Evolutionary conservation across 1,284 basidiomycete genomes (phyloP), one percentile per base, ranked within the genome.

Genomic region (Cryptococcus amylolentus): DNA sequence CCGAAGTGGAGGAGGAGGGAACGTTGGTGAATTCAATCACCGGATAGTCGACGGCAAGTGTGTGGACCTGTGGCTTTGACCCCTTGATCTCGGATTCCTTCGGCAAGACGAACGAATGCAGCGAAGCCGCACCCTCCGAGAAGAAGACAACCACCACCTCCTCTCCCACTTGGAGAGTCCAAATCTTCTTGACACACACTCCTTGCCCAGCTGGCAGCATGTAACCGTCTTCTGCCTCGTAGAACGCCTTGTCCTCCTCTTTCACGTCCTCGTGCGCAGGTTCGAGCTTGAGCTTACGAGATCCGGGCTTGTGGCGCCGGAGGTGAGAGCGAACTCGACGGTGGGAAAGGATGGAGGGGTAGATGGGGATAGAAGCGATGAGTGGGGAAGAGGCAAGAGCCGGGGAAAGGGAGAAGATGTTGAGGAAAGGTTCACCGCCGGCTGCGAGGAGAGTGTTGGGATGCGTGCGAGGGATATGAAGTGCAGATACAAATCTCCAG

Each of bases 361-460:
- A 75, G 28, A 93, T 79, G 4, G 77, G 72, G 13, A 93, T 77
- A 28, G 84, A 81, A 37, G 78, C 76, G 18, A 81, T 71, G 26
- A 84, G 72, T 43, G 65, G 66, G 0, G 89, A 90, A 0, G 78
- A 79, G 71, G 83, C 81, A 87, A 88, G 91, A 60, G 89, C 82
- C 31, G 31, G 31, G 27, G 20, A 27, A 12, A 27, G 27, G 27
- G 18, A 16, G 88, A 90, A 95, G 16, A 92, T 66, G 70, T 87
- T 86, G 23, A 96, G 74, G 49, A 81, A 78, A 0, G 83, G 79
- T 68, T 95, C 92, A 0, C 92, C 93, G n/a, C 93, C 93, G 1
- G 88, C 93, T 0, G 89, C 91, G 5, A 95, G 78, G 35, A 96
- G 78, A 1, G 77, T 65, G 0, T 76, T 67, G 2, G 82, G 82